Percentiles rank a stretch among this genome's conserved stretches.
These are phyloP conservation scores for Rutstroemia sp. DNA, from an alignment of 2,329 filamentous ascomycete genomes.

Conservation along the genomic window DNA sequence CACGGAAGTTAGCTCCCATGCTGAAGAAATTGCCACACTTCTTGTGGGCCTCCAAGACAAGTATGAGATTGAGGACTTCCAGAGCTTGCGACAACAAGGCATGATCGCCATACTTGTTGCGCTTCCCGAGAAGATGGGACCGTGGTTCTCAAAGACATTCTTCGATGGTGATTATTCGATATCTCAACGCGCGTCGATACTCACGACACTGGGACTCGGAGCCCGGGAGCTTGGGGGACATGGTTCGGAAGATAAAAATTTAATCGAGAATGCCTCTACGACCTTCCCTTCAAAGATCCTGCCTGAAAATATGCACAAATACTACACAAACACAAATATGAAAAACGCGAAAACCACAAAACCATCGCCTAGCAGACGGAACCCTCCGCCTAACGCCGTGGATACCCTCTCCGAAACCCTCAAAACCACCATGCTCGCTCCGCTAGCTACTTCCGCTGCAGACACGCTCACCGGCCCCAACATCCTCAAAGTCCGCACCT, in stretches of 20 bases:
- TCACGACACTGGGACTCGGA: slow-evolving; percentile 74
- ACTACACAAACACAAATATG: slow-evolving; percentile 46
- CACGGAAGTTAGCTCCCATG: slow-evolving; percentile 77
- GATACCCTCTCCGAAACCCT: slow-evolving; percentile 61
- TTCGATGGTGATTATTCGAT: slow-evolving; percentile 91
- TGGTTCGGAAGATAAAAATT: slow-evolving; percentile 34
- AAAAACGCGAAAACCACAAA: slow-evolving; percentile 19
- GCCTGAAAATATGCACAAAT: slow-evolving; percentile 62
- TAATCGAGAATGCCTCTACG: slow-evolving; percentile 26
- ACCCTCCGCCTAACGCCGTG: slow-evolving; percentile 34
- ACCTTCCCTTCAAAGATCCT: slow-evolving; percentile 77
- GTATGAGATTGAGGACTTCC: slow-evolving; percentile 72
- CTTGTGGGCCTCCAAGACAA: slow-evolving; percentile 79
- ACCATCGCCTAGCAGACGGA: background rate
- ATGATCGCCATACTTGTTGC: slow-evolving; percentile 77
- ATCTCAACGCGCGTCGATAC: slow-evolving; percentile 71
- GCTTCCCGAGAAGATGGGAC: slow-evolving; percentile 69
- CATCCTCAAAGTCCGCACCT: slow-evolving; percentile 80
- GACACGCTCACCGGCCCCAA: slow-evolving; percentile 74
- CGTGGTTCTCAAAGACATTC: slow-evolving; percentile 76
- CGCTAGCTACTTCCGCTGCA: slow-evolving; percentile 73
- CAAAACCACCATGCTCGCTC: slow-evolving; percentile 67
- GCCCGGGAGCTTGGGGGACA: slow-evolving; percentile 80
- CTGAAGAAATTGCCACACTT: slow-evolving; percentile 69
- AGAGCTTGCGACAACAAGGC: slow-evolving; percentile 66